Percentiles rank a stretch among this genome's conserved stretches.
These are phyloP conservation scores for Boeremia lycopersici DNA, from an alignment of 2,329 filamentous ascomycete species.

Conservation along the genomic window DNA sequence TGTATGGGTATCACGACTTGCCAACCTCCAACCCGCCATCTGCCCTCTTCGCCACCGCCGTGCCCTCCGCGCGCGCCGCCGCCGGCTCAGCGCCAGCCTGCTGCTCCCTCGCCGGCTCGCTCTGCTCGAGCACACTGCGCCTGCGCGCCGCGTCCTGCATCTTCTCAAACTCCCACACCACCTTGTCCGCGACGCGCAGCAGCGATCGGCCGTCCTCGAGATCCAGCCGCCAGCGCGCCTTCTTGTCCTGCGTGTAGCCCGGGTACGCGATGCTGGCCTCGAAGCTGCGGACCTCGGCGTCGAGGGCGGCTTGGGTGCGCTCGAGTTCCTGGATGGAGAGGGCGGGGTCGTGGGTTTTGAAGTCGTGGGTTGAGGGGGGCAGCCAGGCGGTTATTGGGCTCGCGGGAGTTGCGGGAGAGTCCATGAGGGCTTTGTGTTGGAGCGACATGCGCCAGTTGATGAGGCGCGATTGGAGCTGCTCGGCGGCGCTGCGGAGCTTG, in stretches of 20 bases:
- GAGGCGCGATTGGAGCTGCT: conserved; percentile 25
- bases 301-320: conserved; percentile 20
- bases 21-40: conserved; percentile 4
- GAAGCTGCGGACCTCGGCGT: conserved; percentile 26
- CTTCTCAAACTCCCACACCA: conserved; percentile 25
- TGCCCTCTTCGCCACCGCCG: neutral
- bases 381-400: conserved; percentile 20
- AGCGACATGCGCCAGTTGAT: conserved; percentile 24
- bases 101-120: neutral
- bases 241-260: conserved; percentile 12
- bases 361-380: conserved; percentile 11
- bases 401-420: conserved; percentile 2
- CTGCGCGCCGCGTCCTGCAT: neutral
- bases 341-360: conserved; percentile 20
- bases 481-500: conserved; percentile 22
- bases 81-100: neutral
- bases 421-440: conserved; percentile 25
- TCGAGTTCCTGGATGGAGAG: conserved; percentile 29
- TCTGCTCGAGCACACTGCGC: neutral
- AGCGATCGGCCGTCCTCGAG: conserved; percentile 30
- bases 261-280: conserved; percentile 18
- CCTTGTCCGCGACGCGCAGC: conserved; percentile 24
- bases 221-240: conserved; percentile 27
- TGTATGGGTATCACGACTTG: conserved; percentile 12
- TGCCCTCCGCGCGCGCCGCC: neutral